These are phyloP conservation scores for Primulina eburnea DNA, from an alignment of 257 asterid species.

Conservation along the genomic window DNA sequence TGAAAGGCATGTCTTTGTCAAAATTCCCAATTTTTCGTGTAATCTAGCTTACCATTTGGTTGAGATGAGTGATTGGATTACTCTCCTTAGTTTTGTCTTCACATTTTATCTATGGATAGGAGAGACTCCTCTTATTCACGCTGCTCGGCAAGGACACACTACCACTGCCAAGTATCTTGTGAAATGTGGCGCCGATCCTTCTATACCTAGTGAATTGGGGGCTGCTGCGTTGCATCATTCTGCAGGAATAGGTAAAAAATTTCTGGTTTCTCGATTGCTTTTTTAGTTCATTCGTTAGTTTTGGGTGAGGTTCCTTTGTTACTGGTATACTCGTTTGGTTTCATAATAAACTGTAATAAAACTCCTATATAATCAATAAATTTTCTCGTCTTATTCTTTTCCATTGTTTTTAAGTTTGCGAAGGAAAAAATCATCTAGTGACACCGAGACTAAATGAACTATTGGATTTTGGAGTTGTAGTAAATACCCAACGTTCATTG, in stretches of 20 bases:
- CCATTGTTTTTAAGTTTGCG: background rate
- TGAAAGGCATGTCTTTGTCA: background rate
- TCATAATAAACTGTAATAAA: too few relatives aligned
- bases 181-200: conserved; percentile 75
- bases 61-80: conserved; percentile 6
- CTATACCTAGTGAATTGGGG: conserved; percentile 82
- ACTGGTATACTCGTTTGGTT: background rate
- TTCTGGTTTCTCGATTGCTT: conserved; percentile 7
- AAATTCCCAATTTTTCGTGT: background rate
- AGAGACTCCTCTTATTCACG: conserved; percentile 86
- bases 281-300: background rate
- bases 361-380: too few relatives aligned
- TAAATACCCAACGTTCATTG: background rate
- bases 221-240: conserved; percentile 84
- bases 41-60: conserved; percentile 3
- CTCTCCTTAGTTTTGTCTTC: conserved; percentile 9
- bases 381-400: background rate
- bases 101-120: conserved; percentile 39
- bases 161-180: conserved; percentile 69
- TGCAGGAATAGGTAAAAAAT: conserved; percentile 68
- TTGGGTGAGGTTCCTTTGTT: background rate
- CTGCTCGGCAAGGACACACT: conserved; percentile 88
- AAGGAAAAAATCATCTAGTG: background rate
- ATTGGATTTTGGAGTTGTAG: background rate
- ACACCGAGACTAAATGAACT: background rate